phyloP scores from a whole-genome alignment of 257 asterid species.

The Euphrasia confusa region DNA sequence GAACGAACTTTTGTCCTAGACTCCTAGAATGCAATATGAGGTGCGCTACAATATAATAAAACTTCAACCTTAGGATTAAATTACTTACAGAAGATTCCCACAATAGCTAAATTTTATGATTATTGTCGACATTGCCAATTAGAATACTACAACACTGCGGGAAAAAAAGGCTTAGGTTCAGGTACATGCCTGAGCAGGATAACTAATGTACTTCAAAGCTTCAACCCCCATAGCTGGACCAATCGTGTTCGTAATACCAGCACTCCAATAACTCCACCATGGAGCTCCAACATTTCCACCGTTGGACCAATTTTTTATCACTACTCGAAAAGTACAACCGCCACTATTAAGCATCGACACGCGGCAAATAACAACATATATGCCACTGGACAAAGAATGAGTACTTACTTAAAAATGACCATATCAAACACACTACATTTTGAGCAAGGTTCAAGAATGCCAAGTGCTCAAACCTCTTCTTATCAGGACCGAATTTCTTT shows the following conservation, averaged over 20 bases:
- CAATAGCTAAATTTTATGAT: too few species aligned
- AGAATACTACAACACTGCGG: neutral
- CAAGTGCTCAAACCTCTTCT: constrained; percentile 92
- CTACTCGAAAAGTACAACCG: constrained; percentile 35
- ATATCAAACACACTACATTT: constrained; percentile 80
- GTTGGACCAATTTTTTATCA: constrained; percentile 79
- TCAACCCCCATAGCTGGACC: constrained; percentile 99
- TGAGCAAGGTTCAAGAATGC: constrained; percentile 94
- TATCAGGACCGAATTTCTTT: constrained; percentile 77
- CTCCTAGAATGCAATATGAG: too few species aligned
- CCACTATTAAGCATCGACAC: neutral
- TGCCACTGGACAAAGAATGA: neutral
- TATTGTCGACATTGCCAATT: too few species aligned
- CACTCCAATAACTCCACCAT: constrained; percentile 99
- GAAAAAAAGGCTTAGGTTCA: neutral
- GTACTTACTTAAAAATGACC: constrained; percentile 89
- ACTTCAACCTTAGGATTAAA: too few species aligned
- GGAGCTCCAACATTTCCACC: constrained; percentile 80
- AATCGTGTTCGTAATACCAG: constrained; percentile 88
- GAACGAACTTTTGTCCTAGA: too few species aligned
- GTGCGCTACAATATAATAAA: too few species aligned
- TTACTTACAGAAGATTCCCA: too few species aligned
- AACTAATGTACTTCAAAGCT: constrained; percentile 91
- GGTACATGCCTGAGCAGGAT: constrained; percentile 78
- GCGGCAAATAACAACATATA: neutral